These are phyloP conservation scores for Phaffia tasmanica DNA, from an alignment of 768 basidiomycete genomes.

Conservation along the genomic window DNA sequence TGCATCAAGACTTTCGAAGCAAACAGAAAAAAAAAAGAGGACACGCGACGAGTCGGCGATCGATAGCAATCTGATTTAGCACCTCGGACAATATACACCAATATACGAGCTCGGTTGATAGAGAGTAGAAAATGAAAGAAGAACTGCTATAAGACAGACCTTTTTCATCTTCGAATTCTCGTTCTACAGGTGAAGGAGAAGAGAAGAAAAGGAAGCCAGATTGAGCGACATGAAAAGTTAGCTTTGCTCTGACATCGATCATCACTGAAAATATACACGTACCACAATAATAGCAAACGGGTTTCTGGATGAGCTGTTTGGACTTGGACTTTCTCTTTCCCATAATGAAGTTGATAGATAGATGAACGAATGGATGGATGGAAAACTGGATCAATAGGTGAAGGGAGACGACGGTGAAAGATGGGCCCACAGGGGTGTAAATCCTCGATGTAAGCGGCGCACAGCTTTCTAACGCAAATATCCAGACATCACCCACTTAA, in stretches of 20 bases:
- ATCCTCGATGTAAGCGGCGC: too few relatives aligned
- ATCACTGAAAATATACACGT: neutral
- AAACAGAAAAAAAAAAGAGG: neutral
- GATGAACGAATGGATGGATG: neutral
- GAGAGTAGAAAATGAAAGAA: neutral
- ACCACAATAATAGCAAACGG: conserved; percentile 27
- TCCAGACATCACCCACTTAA: too few relatives aligned
- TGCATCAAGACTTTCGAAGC: conserved; percentile 73
- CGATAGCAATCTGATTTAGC: neutral
- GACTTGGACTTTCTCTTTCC: conserved; percentile 18
- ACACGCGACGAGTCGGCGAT: neutral
- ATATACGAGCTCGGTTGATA: neutral
- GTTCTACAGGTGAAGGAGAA: conserved; percentile 43
- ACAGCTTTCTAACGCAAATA: too few relatives aligned
- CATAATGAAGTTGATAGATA: conserved; percentile 5
- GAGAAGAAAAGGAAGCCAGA: neutral
- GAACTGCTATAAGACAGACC: conserved; percentile 45
- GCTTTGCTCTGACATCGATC: too few relatives aligned
- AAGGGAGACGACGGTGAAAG: too few relatives aligned
- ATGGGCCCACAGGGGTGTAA: too few relatives aligned
- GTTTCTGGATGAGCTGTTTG: conserved; percentile 17
- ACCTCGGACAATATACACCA: neutral
- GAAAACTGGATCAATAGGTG: neutral
- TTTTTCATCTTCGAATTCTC: conserved; percentile 99
- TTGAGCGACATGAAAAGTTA: neutral